Conservation (phyloP, 2,329 filamentous ascomycete species). For the Elsinoe arachidis region DNA sequence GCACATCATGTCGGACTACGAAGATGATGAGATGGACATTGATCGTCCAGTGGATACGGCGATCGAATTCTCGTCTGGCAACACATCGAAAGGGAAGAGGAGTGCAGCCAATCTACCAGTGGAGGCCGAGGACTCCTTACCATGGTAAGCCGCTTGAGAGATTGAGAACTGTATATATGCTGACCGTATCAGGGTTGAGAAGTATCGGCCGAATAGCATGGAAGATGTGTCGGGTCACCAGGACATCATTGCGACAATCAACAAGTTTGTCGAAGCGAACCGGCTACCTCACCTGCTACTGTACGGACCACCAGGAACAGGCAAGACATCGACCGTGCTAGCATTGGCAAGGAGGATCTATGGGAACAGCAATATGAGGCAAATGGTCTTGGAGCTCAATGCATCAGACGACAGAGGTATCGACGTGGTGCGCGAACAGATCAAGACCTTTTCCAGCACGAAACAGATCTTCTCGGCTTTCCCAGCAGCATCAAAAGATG, state of each 20-base stretch:
- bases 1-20: slow-evolving; percentile 45
- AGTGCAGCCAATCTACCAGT: slow-evolving; percentile 88
- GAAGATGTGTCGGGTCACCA: slow-evolving; percentile 93
- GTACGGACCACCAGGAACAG: slow-evolving; percentile 92
- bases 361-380: slow-evolving; percentile 80
- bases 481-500: slow-evolving; percentile 25
- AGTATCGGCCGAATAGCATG: slow-evolving; percentile 83
- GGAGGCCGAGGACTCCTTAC: slow-evolving; percentile 84
- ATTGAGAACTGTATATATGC: neutral
- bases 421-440: slow-evolving; percentile 95
- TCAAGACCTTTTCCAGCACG: slow-evolving; percentile 97
- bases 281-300: slow-evolving; percentile 90
- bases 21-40: slow-evolving; percentile 58
- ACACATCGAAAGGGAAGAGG: slow-evolving; percentile 72
- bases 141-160: slow-evolving; percentile 55
- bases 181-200: slow-evolving; percentile 65
- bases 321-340: slow-evolving; percentile 94
- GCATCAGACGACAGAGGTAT: slow-evolving; percentile 96
- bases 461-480: slow-evolving; percentile 87
- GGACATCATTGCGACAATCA: slow-evolving; percentile 94
- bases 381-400: slow-evolving; percentile 98
- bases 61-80: slow-evolving; percentile 63
- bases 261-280: slow-evolving; percentile 94
- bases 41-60: slow-evolving; percentile 46
- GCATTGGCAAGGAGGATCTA: slow-evolving; percentile 91